These are phyloP conservation scores for Curvularia sp. DNA, from an alignment of 2,329 filamentous ascomycete species.

Conservation along the genomic window DNA sequence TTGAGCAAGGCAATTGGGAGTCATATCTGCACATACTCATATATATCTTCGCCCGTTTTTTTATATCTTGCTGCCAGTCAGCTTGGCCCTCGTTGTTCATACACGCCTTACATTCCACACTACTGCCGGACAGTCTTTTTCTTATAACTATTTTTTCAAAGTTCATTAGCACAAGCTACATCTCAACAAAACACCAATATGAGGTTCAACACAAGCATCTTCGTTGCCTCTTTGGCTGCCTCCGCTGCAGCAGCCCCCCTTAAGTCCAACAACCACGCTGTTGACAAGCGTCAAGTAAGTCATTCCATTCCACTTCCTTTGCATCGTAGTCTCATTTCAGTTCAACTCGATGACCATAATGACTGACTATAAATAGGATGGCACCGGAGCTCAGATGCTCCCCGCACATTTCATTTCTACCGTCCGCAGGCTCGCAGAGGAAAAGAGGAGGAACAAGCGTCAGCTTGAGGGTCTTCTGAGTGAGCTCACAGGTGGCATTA, in stretches of 20 bases:
- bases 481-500: constrained; percentile 14
- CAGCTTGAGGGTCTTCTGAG: constrained; percentile 38
- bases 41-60: constrained; percentile 7
- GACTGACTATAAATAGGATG: constrained; percentile 20
- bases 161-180: background rate
- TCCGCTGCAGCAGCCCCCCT: constrained; percentile 38
- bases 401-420: constrained; percentile 35
- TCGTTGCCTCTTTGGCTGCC: constrained; percentile 37
- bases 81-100: constrained; percentile 19
- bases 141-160: constrained; percentile 1
- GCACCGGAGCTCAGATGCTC: constrained; percentile 26
- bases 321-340: too few relatives aligned
- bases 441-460: constrained; percentile 35
- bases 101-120: constrained; percentile 14
- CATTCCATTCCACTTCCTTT: background rate
- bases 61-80: constrained; percentile 37
- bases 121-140: constrained; percentile 40
- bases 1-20: constrained; percentile 15
- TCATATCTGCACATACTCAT: constrained; percentile 16
- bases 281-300: constrained; percentile 37
- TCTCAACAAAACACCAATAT: constrained; percentile 24
- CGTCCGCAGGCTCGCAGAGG: constrained; percentile 28
- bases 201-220: constrained; percentile 39
- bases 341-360: too few relatives aligned
- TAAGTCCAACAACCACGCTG: constrained; percentile 15